Evolutionary conservation across 345 rosid genomes (phyloP), one percentile per base, ranked within the genome.

Genomic region (Mercurialis annua): DNA sequence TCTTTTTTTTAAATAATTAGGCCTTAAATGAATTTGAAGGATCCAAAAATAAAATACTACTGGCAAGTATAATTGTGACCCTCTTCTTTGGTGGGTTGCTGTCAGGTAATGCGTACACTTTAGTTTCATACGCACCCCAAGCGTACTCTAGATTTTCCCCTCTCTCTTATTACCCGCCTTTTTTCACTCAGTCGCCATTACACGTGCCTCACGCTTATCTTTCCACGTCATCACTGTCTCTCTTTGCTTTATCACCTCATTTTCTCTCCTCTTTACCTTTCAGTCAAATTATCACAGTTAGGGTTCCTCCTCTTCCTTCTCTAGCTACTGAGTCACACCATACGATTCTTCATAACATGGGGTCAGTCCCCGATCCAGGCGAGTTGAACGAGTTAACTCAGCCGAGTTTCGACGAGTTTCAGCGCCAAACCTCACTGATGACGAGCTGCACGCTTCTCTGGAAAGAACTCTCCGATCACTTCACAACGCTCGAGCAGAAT

Each of bases 391-490:
- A 84, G 85, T 79, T 77, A 72, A 67, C 90, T 80, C 93, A 69
- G 76, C 96, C 96, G 73, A 84, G 89, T 70, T 94, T 94, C 81
- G 99, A 91, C 60, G 98, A 94, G 76, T 94, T 94, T 81, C 92
- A 91, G 85, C 81, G 88, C 40, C 99, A 94, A 66, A 73, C 96
- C 33, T 91, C 99, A 20, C 73, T 94, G 68, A 94, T 94, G 99
- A 87, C 92, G n/a, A 87, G 92, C 88, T 94, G 99, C 73, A 91
- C 96, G 36, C 96, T 94, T 31, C 87, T 94, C 34, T 94, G 99
- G 99, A 85, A 89, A 66, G 99, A 94, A 74, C 98, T 94, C 65
- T 94, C 99, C 24, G 99, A 94, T 74, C 99, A 91, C 82, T 89
- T 94, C 81, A 84, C 89, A 40, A 80, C 95, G 10, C 74, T 94